Evolutionary conservation across 176 grass and related monocot species (phyloP).

Genomic region (Oryza glumipatula): DNA sequence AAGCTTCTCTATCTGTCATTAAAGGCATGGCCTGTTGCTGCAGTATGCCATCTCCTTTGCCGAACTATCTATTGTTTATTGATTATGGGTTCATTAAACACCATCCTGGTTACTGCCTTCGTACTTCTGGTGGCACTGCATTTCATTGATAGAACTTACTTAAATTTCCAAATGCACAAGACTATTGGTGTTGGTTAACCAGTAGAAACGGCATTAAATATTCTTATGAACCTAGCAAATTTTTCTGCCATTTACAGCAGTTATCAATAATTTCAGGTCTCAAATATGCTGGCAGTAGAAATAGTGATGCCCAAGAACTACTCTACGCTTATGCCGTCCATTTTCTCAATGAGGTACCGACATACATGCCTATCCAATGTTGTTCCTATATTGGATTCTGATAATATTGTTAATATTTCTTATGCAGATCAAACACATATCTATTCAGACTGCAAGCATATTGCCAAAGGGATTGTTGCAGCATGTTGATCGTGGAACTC

Average conservation of each 20-base stretch:
- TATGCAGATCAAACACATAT: constrained; percentile 82
- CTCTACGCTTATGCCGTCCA: constrained; percentile 74
- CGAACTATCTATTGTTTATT: background rate
- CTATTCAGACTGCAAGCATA: constrained; percentile 48
- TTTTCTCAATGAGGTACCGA: constrained; percentile 84
- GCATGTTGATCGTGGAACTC: constrained; percentile 84
- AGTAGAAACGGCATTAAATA: constrained; percentile 22
- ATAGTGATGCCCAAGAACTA: constrained; percentile 81
- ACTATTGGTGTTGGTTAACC: constrained; percentile 8
- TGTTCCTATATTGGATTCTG: constrained; percentile 26
- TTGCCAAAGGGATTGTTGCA: constrained; percentile 85
- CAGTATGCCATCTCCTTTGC: constrained; percentile 9
- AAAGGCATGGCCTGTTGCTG: background rate
- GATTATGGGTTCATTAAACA: constrained; percentile 4
- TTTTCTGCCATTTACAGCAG: constrained; percentile 33
- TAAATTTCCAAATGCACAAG: constrained; percentile 12
- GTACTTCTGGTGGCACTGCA: background rate
- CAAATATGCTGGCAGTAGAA: constrained; percentile 96
- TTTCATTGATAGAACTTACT: background rate
- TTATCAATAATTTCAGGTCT: constrained; percentile 60
- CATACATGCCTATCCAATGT: constrained; percentile 23
- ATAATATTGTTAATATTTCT: constrained; percentile 28
- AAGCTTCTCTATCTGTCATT: background rate
- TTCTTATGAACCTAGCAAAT: constrained; percentile 4
- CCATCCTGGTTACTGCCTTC: background rate